Base-by-base conservation (phyloP, 768 basidiomycete genomes). In the Rhizopogon vinicolor region DNA sequence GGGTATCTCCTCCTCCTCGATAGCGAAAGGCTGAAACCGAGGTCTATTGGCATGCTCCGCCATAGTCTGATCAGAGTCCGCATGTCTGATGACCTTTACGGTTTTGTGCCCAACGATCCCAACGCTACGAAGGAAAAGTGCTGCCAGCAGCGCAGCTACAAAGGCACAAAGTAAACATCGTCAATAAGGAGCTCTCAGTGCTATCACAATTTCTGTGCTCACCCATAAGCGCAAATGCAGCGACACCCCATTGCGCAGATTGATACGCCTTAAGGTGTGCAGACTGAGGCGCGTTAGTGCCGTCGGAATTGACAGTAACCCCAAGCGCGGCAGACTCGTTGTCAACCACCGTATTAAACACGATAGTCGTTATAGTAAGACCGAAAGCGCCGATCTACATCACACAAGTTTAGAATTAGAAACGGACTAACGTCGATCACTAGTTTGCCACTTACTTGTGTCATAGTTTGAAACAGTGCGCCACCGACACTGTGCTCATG, bases 401-500 rank as follows among this genome's bases (percentile, higher is more conserved):
- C 13, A 12, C 25, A 42, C n/a, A 35, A 2, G n/a, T 6, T 3
- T 18, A 1, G 44, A 44, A 12, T 8, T 48, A 28, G 7, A 3
- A 29, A 8, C 33, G 19, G 39, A 51, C 39, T 29, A 37, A 0
- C 31, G 25, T 42, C 25, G 5, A 25, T 25, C 22, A 6, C 5
- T 19, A 5, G 19, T 4, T 35, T 49, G 50, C 16, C 6, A 62
- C 70, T 54, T 55, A 83, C 85, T 74, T 87, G 86, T 5, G 80
- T 85, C 80, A 92, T 83, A 1, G 90, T 90, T 64, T 88, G 86
- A 68, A 91, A 91, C 18, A 91, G 56, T 10, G 83, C 90, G 3
- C 87, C 89, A 5, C 85, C 83, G 4, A 91, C 74, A 67, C 83
- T 85, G 68, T 92, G 90, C 61, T 92, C 90, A 53, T 86, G 76